Conservation (phyloP, 345 rosid genomes). For the Eucalyptus caleyi region DNA sequence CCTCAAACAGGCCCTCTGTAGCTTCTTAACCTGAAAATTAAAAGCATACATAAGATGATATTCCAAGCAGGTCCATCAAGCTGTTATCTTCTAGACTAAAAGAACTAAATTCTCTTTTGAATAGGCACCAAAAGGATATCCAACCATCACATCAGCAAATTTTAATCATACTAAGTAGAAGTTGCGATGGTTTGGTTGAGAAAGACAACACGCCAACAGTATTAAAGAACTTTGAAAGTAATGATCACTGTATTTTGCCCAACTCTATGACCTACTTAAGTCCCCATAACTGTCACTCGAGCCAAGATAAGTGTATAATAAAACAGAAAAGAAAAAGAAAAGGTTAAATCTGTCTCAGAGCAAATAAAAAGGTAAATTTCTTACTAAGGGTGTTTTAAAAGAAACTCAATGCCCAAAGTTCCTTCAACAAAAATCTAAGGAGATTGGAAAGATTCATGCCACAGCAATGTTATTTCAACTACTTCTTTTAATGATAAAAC, state of each 20-base stretch:
- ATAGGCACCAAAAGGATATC: background rate
- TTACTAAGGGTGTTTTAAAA: background rate
- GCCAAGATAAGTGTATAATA: background rate
- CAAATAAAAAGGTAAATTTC: background rate
- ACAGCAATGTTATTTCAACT: background rate
- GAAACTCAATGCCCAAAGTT: background rate
- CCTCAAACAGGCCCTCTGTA: constrained; percentile 83
- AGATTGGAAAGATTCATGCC: background rate
- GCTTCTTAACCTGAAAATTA: constrained; percentile 64
- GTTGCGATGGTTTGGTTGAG: background rate
- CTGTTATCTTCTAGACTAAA: background rate
- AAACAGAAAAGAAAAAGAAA: background rate
- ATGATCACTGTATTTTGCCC: background rate
- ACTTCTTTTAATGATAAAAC: background rate
- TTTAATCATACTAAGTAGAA: background rate
- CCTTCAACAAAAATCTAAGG: background rate
- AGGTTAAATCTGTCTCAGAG: background rate
- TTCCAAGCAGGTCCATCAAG: background rate
- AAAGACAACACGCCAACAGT: background rate
- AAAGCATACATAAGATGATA: background rate
- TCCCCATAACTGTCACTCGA: background rate
- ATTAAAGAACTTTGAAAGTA: background rate
- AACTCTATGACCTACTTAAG: background rate
- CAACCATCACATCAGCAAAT: background rate
- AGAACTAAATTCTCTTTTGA: background rate